Percentiles rank a stretch among this genome's conserved stretches.
Conservation (phyloP, 1,284 basidiomycete genomes). For the Rhodotorula sp. region DNA sequence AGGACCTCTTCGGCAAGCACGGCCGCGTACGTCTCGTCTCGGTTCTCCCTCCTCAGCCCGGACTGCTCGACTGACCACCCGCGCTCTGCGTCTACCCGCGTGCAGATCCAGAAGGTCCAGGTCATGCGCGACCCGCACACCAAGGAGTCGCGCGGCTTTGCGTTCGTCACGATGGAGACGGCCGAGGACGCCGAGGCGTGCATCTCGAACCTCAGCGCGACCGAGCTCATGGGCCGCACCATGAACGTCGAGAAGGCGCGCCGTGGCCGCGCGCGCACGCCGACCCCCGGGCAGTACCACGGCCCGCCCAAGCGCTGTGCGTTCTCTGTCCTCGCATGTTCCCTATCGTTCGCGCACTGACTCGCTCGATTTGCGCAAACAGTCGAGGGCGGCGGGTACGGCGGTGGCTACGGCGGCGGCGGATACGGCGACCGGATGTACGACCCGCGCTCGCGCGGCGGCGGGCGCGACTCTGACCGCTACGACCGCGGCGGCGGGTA, state of each 20-base stretch:
- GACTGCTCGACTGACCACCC: neutral
- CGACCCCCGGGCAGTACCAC: constrained; percentile 91
- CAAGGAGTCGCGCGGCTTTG: constrained; percentile 93
- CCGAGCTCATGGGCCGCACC: constrained; percentile 80
- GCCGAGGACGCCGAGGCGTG: constrained; percentile 85
- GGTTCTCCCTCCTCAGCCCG: too few relatives aligned
- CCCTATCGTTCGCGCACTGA: constrained; percentile 11
- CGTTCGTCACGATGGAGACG: constrained; percentile 93
- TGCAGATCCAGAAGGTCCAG: constrained; percentile 66
- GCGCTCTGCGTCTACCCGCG: neutral
- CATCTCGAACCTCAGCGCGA: constrained; percentile 76
- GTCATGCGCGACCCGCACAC: constrained; percentile 98
- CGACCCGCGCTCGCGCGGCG: constrained; percentile 48
- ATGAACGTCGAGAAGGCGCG: constrained; percentile 89
- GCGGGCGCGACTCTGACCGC: constrained; percentile 47
- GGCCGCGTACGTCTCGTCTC: constrained; percentile 69
- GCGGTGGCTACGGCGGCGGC: constrained; percentile 46
- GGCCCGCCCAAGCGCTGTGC: constrained; percentile 78
- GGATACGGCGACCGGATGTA: constrained; percentile 51
- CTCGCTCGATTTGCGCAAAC: constrained; percentile 6
- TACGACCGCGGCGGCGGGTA: constrained; percentile 34
- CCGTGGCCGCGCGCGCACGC: constrained; percentile 88
- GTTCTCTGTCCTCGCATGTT: constrained; percentile 19
- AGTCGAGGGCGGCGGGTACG: constrained; percentile 43
- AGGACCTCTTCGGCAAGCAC: constrained; percentile 81